phyloP scores from a whole-genome alignment of 331 rosid genomes.

The Pyracantha coccinea region DNA sequence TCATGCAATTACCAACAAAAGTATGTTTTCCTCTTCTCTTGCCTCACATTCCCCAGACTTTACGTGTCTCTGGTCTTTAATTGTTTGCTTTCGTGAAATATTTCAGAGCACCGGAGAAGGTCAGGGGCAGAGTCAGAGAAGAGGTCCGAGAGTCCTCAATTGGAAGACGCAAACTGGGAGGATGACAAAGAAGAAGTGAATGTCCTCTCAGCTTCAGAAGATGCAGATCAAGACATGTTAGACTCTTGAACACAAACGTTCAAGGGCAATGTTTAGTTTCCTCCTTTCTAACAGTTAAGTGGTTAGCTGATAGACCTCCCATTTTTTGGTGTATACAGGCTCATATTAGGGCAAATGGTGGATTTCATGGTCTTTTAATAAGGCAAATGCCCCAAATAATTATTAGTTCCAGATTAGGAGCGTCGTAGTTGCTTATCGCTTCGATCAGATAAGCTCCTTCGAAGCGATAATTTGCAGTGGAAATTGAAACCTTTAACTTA shows the following conservation, averaged over 20 bases:
- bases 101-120: constrained; percentile 60
- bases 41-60: not conserved
- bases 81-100: not conserved
- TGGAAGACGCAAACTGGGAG: constrained; percentile 35
- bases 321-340: constrained; percentile 34
- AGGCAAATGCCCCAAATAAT: constrained; percentile 32
- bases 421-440: not conserved
- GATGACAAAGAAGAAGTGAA: constrained; percentile 32
- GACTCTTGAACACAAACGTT: constrained; percentile 32
- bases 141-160: constrained; percentile 20
- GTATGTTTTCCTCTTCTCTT: constrained; percentile 31
- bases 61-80: constrained; percentile 10
- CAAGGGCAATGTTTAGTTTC: constrained; percentile 20
- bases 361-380: constrained; percentile 15
- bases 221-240: constrained; percentile 36
- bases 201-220: constrained; percentile 36
- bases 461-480: not conserved
- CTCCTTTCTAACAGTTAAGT: constrained; percentile 21
- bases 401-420: constrained; percentile 15
- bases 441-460: not conserved
- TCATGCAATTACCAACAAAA: constrained; percentile 62
- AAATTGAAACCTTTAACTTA: not conserved
- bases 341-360: constrained; percentile 29
- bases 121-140: constrained; percentile 19
- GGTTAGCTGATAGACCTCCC: constrained; percentile 32